Evolutionary conservation across 371 early-diverging fungal species (phyloP).

Genomic region (Mucor lusitanicus): DNA sequence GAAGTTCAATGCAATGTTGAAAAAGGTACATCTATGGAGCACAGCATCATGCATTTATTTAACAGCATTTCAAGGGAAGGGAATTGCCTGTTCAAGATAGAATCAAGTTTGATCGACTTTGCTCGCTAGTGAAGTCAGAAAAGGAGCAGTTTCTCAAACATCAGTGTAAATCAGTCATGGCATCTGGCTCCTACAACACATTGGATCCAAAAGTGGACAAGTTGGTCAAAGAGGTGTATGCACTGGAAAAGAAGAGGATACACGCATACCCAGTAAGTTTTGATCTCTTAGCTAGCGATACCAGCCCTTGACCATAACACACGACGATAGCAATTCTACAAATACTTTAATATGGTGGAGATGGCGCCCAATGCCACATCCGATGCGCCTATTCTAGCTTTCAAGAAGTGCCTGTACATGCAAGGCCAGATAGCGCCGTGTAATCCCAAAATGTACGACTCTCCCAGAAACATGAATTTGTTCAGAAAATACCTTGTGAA

Average conservation of each 20-base stretch:
- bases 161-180: neutral
- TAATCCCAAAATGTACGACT: neutral
- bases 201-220: neutral
- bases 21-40: neutral
- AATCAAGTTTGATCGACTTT: neutral
- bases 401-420: neutral
- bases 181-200: slow-evolving; percentile 8
- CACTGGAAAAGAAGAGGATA: slow-evolving; percentile 1
- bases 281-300: neutral
- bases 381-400: slow-evolving; percentile 2
- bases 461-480: slow-evolving; percentile 5
- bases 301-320: neutral
- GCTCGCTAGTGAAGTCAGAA: neutral
- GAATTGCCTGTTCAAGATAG: neutral
- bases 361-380: neutral
- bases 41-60: neutral
- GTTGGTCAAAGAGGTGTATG: neutral
- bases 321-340: slow-evolving; percentile 5
- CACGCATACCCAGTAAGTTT: slow-evolving; percentile 8
- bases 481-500: slow-evolving; percentile 6
- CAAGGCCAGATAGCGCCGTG: slow-evolving; percentile 11
- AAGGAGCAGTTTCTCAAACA: slow-evolving; percentile 9
- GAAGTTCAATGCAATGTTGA: neutral
- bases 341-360: neutral
- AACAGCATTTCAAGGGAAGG: neutral